These are phyloP conservation scores for Celoporthe dispersa DNA, from an alignment of 2,329 filamentous ascomycete species.

Conservation along the genomic window DNA sequence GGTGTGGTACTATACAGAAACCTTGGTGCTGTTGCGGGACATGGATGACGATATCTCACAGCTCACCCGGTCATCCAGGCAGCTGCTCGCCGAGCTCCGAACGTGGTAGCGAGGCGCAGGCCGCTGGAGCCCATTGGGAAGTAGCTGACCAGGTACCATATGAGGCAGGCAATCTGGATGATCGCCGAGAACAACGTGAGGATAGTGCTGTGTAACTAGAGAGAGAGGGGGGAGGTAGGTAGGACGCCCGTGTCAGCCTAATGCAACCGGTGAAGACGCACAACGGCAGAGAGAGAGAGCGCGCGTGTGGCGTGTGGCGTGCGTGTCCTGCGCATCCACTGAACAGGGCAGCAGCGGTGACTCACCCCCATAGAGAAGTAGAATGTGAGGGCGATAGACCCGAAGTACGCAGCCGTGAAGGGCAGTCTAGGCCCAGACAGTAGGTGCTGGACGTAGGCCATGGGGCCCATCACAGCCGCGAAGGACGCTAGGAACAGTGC, in stretches of 20 bases:
- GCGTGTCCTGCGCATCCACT: constrained; percentile 8
- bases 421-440: constrained; percentile 83
- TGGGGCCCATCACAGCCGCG: constrained; percentile 91
- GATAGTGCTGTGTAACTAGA: constrained; percentile 78
- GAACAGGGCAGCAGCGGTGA: constrained; percentile 37
- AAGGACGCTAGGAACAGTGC: constrained; percentile 89
- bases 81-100: constrained; percentile 81
- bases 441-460: constrained; percentile 82
- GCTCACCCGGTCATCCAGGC: constrained; percentile 82
- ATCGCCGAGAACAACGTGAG: constrained; percentile 85
- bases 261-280: background rate
- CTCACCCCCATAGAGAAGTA: constrained; percentile 93
- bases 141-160: constrained; percentile 97
- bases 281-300: background rate
- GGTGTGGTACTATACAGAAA: background rate
- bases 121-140: constrained; percentile 96
- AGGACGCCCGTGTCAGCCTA: constrained; percentile 31
- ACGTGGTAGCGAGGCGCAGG: constrained; percentile 81
- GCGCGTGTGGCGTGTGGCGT: background rate
- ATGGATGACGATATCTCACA: background rate
- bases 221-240: constrained; percentile 26
- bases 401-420: constrained; percentile 94
- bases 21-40: background rate
- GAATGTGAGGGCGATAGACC: constrained; percentile 85
- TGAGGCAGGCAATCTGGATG: constrained; percentile 78